Evolutionary conservation across 306 rosid genomes (phyloP), one percentile per base, ranked within the genome.

Genomic region (Citrullus colocynthis): DNA sequence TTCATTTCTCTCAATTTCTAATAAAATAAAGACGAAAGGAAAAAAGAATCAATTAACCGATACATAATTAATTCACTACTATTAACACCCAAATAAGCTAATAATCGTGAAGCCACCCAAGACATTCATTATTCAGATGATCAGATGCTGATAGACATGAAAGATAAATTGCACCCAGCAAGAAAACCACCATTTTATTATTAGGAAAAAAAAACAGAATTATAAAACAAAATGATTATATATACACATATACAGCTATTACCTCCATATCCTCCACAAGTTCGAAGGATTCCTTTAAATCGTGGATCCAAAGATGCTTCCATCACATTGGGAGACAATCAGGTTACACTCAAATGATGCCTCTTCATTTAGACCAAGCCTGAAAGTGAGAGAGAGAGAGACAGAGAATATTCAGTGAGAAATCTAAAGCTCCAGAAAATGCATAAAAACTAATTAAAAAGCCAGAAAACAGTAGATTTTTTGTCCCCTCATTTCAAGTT

Each of bases 261-360:
- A 65, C 73, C 73, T 65, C 57, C 56, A 70, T 44, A 69, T 69
- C 75, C 39, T 71, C 58, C 76, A 45, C 58, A 71, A 24, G 76
- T 71, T 45, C 1, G 42, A 28, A 7, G 48, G 21, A 72, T 72
- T 72, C 15, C 58, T 48, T 72, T 10, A 70, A 12, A 69, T 69
- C n/a, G 56, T 69, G 56, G 37, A 44, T 45, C 41, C 76, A 21
- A 45, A 28, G 30, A 67, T 67, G 41, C 76, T 45, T 42, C 39
- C 57, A 45, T 71, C 76, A 24, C 58, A 24, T 70, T 51, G 45
- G 10, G 16, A 7, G 2, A 73, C 9, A 73, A 51, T 49, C 16
- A 16, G 60, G 28, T 73, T 24, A 15, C 6, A 74, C 34, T 17
- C 78, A 52, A 34, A 74, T 34, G 62, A n/a, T 5, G 21, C 17